Conservation (phyloP, 495 filamentous ascomycete species). For the Aspergillus steynii region DNA sequence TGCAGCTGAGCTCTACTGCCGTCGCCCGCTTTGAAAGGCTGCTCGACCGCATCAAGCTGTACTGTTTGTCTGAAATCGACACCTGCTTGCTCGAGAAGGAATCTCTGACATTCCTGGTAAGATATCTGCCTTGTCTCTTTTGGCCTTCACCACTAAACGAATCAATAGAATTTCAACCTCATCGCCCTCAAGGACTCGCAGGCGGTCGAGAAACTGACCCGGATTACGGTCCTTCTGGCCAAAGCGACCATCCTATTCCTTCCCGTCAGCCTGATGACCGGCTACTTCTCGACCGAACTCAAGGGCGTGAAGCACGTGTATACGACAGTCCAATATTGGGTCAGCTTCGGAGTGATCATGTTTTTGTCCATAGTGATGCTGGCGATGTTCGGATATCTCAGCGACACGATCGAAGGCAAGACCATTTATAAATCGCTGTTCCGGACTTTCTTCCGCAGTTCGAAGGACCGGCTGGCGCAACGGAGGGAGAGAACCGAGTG, state of each 20-base stretch:
- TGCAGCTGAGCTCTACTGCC: constrained; percentile 62
- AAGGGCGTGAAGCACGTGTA: constrained; percentile 58
- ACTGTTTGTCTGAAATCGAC: constrained; percentile 78
- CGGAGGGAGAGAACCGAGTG: constrained; percentile 5
- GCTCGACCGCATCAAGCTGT: constrained; percentile 71
- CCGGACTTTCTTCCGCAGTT: constrained; percentile 39
- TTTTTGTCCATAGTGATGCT: constrained; percentile 61
- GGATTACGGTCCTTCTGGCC: constrained; percentile 78
- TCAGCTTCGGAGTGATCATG: constrained; percentile 67
- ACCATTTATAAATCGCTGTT: constrained; percentile 49
- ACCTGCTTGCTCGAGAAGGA: constrained; percentile 79
- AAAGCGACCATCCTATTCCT: constrained; percentile 85
- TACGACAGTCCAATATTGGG: constrained; percentile 68
- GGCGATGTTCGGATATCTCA: constrained; percentile 44
- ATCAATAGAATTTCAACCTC: constrained; percentile 76
- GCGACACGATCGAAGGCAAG: constrained; percentile 52
- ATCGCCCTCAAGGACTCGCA: constrained; percentile 82
- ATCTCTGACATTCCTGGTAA: constrained; percentile 68
- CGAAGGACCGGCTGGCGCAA: constrained; percentile 26
- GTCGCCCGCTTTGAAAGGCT: constrained; percentile 75
- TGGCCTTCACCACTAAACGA: constrained; percentile 17
- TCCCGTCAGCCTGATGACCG: constrained; percentile 79
- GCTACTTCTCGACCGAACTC: constrained; percentile 79
- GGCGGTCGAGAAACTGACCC: constrained; percentile 73
- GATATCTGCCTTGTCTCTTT: constrained; percentile 9